A percentile compares a stretch with the other conserved stretches of the same genome.
Evolutionary conservation across 345 rosid genomes (phyloP).

Genomic region (Leavenworthia alabamica): DNA sequence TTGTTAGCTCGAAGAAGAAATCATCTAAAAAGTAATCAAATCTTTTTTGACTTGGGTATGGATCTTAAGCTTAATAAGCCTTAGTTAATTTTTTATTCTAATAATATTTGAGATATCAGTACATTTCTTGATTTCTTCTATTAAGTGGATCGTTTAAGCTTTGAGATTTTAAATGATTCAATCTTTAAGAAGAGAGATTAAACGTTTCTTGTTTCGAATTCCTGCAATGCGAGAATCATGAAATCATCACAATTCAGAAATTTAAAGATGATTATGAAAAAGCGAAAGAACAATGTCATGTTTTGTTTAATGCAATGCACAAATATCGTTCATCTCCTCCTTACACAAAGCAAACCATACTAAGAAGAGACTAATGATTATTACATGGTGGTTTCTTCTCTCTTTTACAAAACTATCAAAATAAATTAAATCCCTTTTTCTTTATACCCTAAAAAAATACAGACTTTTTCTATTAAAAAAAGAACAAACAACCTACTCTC

Average conservation of each 20-base stretch:
- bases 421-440: conserved; percentile 4
- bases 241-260: background rate
- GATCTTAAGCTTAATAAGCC: too few species aligned
- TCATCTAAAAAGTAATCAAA: conserved; percentile 58
- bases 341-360: conserved; percentile 16
- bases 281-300: background rate
- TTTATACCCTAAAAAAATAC: conserved; percentile 26
- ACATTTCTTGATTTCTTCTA: too few species aligned
- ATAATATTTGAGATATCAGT: too few species aligned
- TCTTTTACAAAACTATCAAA: conserved; percentile 29
- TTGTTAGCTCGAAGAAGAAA: conserved; percentile 52
- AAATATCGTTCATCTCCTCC: background rate
- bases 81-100: too few species aligned
- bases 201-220: too few species aligned
- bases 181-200: too few species aligned
- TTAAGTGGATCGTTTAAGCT: too few species aligned
- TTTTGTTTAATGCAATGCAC: conserved; percentile 11
- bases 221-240: too few species aligned
- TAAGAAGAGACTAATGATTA: conserved; percentile 16
- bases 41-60: too few species aligned
- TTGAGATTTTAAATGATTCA: too few species aligned
- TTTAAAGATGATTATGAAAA: background rate
- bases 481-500: conserved; percentile 14
- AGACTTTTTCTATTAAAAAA: conserved; percentile 13
- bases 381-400: conserved; percentile 22